Evolutionary conservation across 179 eudicot genomes (phyloP).

Genomic region (Vitellaria paradoxa): DNA sequence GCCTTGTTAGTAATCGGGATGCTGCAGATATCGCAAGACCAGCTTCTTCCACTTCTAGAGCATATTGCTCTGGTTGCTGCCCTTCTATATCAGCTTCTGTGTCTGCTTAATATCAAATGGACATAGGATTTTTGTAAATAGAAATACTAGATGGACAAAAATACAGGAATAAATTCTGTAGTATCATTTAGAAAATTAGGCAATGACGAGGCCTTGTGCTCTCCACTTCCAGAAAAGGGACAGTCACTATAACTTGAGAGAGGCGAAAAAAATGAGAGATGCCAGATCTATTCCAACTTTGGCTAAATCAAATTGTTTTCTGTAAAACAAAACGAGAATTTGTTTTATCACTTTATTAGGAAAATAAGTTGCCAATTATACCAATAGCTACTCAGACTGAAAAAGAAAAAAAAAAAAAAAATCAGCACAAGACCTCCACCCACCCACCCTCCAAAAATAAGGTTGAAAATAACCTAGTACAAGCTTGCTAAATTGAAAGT

Average conservation of each 20-base stretch:
- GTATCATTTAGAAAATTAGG: background rate
- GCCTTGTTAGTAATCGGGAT: slow-evolving; percentile 58
- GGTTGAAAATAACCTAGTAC: background rate
- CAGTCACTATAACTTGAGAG: background rate
- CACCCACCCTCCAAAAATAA: too few species aligned
- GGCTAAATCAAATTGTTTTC: background rate
- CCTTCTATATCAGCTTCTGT: slow-evolving; percentile 24
- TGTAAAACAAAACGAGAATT: background rate
- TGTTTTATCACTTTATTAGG: background rate
- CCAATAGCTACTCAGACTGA: background rate
- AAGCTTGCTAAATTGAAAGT: background rate
- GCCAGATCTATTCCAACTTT: background rate
- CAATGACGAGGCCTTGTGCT: background rate
- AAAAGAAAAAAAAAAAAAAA: too few species aligned
- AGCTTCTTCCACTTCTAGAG: slow-evolving; percentile 58
- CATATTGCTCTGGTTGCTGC: slow-evolving; percentile 38
- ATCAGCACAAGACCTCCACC: too few species aligned
- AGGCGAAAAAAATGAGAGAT: background rate
- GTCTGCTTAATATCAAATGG: slow-evolving; percentile 27
- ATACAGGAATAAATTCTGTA: background rate
- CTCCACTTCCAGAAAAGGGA: background rate
- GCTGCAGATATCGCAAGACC: slow-evolving; percentile 66
- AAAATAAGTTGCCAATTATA: background rate
- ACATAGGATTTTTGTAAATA: background rate
- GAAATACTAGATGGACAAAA: background rate